Conservation (phyloP, 179 eudicot genomes). For the Spergularia azorica region DNA sequence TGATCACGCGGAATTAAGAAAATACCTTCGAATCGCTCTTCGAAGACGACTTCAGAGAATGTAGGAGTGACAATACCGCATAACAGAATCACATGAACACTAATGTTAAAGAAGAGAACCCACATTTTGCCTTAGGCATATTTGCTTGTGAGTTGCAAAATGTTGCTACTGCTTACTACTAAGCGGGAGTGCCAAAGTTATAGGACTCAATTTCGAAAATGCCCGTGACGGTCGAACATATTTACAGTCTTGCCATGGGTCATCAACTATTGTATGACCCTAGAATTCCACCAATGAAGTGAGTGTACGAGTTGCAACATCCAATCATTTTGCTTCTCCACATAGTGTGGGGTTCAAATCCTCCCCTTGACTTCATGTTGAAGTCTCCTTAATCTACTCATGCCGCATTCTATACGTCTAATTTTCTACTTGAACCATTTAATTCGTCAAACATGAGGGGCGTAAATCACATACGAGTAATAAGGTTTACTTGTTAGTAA, state of each 20-base stretch:
- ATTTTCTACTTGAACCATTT: neutral
- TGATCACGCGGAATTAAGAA: neutral
- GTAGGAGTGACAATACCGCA: slow-evolving; percentile 36
- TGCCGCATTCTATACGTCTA: slow-evolving; percentile 18
- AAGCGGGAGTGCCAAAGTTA: slow-evolving; percentile 22
- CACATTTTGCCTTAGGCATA: slow-evolving; percentile 9
- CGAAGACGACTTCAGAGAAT: slow-evolving; percentile 73
- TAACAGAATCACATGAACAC: slow-evolving; percentile 31
- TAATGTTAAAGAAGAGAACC: slow-evolving; percentile 12
- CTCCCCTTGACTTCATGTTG: neutral
- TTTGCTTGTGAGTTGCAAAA: neutral
- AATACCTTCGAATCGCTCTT: slow-evolving; percentile 88
- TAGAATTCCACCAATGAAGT: slow-evolving; percentile 21
- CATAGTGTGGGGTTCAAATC: slow-evolving; percentile 17
- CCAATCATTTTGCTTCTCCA: slow-evolving; percentile 21
- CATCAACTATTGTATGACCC: slow-evolving; percentile 13
- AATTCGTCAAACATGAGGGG: neutral
- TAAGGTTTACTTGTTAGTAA: neutral
- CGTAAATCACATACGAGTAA: neutral
- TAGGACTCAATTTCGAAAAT: slow-evolving; percentile 18
- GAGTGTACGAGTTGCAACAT: neutral
- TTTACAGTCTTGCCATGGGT: slow-evolving; percentile 28
- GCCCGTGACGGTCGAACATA: neutral
- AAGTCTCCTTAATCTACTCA: neutral
- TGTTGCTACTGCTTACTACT: neutral